Percentiles rank a stretch among this genome's conserved stretches.
Evolutionary conservation across 495 filamentous ascomycete species (phyloP).

Genomic region (Cryomyces antarcticus): DNA sequence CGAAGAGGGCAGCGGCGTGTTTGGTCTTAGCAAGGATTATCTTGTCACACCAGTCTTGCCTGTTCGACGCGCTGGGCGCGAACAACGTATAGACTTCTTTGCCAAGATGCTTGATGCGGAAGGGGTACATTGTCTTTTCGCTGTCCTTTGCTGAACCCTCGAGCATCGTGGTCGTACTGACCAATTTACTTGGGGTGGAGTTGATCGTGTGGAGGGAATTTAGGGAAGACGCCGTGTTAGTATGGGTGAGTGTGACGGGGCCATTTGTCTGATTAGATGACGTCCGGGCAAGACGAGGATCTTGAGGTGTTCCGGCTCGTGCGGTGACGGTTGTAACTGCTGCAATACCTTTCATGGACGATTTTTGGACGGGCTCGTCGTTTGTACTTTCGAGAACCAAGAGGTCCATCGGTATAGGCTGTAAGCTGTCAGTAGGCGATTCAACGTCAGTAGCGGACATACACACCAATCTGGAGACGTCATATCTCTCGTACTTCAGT

Average conservation of each 20-base stretch:
- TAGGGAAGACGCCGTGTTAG: slow-evolving; percentile 34
- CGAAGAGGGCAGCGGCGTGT: slow-evolving; percentile 69
- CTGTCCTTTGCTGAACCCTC: slow-evolving; percentile 40
- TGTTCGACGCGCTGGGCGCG: slow-evolving; percentile 47
- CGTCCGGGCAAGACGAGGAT: slow-evolving; percentile 26
- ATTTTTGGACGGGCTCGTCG: slow-evolving; percentile 78
- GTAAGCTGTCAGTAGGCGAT: neutral
- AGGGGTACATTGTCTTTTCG: slow-evolving; percentile 77
- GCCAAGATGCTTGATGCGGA: slow-evolving; percentile 92
- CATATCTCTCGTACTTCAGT: slow-evolving; percentile 66
- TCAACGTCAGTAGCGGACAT: neutral
- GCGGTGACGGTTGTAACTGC: slow-evolving; percentile 36
- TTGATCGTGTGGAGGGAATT: slow-evolving; percentile 28
- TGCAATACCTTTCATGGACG: slow-evolving; percentile 56
- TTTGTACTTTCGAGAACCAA: slow-evolving; percentile 76
- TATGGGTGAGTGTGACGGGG: slow-evolving; percentile 40
- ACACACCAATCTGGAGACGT: slow-evolving; percentile 77
- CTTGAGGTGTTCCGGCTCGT: slow-evolving; percentile 23
- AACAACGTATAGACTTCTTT: slow-evolving; percentile 77
- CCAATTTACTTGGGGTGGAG: slow-evolving; percentile 23
- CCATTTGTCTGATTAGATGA: slow-evolving; percentile 29
- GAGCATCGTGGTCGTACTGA: slow-evolving; percentile 26
- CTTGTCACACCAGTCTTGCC: slow-evolving; percentile 79
- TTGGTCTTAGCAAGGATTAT: slow-evolving; percentile 87
- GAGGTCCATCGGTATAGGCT: slow-evolving; percentile 94